phyloP scores from a whole-genome alignment of 306 rosid genomes.

The Cicer judaicum region DNA sequence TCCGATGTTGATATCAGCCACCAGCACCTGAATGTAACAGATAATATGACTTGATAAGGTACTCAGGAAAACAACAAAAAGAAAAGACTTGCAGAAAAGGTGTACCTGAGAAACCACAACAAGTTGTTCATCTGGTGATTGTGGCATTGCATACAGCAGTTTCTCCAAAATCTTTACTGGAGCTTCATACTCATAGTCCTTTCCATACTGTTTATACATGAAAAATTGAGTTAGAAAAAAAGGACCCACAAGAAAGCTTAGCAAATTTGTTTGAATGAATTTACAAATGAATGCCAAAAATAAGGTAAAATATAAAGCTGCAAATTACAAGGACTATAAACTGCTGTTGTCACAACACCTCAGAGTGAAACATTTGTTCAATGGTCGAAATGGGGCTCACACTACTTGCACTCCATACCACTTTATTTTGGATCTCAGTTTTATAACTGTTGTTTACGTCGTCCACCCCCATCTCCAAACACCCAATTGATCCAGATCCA shows the following conservation, averaged over 20 bases:
- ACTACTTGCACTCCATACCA: not conserved
- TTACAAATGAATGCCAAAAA: slow-evolving; percentile 27
- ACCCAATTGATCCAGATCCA: no score
- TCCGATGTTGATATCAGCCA: slow-evolving; percentile 93
- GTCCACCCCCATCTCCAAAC: no score
- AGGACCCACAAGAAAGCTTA: slow-evolving; percentile 33
- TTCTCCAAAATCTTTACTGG: slow-evolving; percentile 96
- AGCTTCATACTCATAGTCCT: slow-evolving; percentile 90
- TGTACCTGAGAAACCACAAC: slow-evolving; percentile 92
- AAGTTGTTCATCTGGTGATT: slow-evolving; percentile 88
- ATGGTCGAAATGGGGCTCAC: not conserved
- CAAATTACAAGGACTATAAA: slow-evolving; percentile 9
- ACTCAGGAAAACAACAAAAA: slow-evolving; percentile 12
- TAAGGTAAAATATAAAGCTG: slow-evolving; percentile 28
- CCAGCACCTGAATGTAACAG: slow-evolving; percentile 73
- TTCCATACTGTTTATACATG: slow-evolving; percentile 73
- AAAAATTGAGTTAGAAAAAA: slow-evolving; percentile 36
- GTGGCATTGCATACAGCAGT: slow-evolving; percentile 79
- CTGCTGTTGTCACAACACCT: slow-evolving; percentile 16
- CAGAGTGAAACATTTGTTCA: slow-evolving; percentile 1
- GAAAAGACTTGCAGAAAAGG: slow-evolving; percentile 30
- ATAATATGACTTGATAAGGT: slow-evolving; percentile 33
- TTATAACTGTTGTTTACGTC: not conserved
- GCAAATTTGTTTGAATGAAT: slow-evolving; percentile 35
- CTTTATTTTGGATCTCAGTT: not conserved